Evolutionary conservation across 106 monocot species (phyloP), one percentile per base, ranked within the genome.

Genomic region (Allium sativum): DNA sequence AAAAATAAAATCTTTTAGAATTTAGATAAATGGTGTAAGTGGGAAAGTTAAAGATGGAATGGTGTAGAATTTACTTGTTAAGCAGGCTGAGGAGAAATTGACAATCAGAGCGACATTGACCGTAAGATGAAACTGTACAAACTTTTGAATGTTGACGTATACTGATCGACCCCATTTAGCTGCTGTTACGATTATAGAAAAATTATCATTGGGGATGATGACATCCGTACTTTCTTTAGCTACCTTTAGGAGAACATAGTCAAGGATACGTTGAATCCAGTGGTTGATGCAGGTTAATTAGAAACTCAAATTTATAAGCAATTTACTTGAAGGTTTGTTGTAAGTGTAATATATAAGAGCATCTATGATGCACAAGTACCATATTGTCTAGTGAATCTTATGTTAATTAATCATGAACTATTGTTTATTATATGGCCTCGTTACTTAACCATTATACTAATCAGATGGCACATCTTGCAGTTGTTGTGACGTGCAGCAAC

Each of bases 91-190:
- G 21, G 73, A 73, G 55, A 86, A 86, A 64, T 86, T 86, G 52
- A 82, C 86, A 17, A 86, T 60, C 15, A 86, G 44, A 21, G 86
- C 86, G 2, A 82, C 56, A 72, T 82, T 86, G 21, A 81, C 86
- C 18, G 81, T 86, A 17, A 86, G 73, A 48, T 86, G 86, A 64
- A 86, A 86, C 73, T 86, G 86, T 46, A 86, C 86, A 75, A 86
- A 86, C 59, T 86, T 86, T 56, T 86, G 86, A 52, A 86, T 86
- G 65, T 86, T 82, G 9, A 82, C 64, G 55, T 81, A 86, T 8
- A 86, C 81, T 12, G 86, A 86, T 41, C 86, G 86, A 14, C 86
- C 86, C 86, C 86, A 86, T 73, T 86, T 86, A n/a, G 81, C 81
- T 17, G 81, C 86, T n/a, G 78, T 86, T 9, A 79, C 78, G 62